Conservation (phyloP, 768 basidiomycete species). For the Pleurotus djamor region DNA sequence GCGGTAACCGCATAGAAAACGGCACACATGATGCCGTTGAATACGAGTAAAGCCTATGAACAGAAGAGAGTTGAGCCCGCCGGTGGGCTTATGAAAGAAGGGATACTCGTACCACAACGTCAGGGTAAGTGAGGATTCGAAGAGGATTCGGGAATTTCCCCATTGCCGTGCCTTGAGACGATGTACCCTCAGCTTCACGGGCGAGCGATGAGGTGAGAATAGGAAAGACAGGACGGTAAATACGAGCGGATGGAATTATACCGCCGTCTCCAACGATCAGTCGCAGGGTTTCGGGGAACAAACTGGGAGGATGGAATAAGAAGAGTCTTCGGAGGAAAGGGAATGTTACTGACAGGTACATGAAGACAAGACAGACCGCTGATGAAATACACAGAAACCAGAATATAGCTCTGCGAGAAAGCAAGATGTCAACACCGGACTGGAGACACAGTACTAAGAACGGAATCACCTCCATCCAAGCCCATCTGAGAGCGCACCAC, state of each 20-base stretch:
- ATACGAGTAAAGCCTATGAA: conserved; percentile 37
- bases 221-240: conserved; percentile 55
- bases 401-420: conserved; percentile 45
- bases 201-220: conserved; percentile 26
- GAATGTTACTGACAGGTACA: conserved; percentile 37
- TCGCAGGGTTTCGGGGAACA: conserved; percentile 53
- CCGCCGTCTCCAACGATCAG: conserved; percentile 52
- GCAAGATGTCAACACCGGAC: neutral
- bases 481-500: conserved; percentile 53
- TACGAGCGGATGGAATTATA: conserved; percentile 36
- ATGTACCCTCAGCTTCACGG: conserved; percentile 16
- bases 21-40: conserved; percentile 50
- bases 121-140: conserved; percentile 48
- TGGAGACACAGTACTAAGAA: conserved; percentile 3
- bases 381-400: conserved; percentile 57
- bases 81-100: neutral
- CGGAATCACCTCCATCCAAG: conserved; percentile 59
- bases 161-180: conserved; percentile 31
- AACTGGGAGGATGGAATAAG: conserved; percentile 33
- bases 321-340: conserved; percentile 16
- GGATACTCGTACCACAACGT: conserved; percentile 34
- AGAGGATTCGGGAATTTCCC: conserved; percentile 52
- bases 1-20: conserved; percentile 63
- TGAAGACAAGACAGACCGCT: conserved; percentile 38
- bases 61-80: neutral